Base-by-base conservation (phyloP, 1,139 yeast genomes). In the Debaryomycetaceae sp. region DNA sequence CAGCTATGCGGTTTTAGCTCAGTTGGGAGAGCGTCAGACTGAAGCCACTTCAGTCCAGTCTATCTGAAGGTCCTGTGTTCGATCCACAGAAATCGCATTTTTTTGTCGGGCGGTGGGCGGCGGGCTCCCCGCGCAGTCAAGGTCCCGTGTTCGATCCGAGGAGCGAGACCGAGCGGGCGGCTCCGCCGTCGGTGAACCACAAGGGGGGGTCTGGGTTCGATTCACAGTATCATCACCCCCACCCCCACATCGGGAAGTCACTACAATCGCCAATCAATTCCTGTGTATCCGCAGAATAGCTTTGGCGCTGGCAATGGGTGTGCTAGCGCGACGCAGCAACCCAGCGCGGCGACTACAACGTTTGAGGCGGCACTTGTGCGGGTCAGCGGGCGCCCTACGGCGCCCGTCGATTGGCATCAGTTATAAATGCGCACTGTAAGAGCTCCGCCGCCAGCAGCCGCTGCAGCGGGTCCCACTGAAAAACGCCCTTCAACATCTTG, bases 21-120 rank as follows among this genome's bases (percentile, higher is more conserved):
- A 65, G 71, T 65, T 61, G 71, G 72, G 71, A 65, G 71, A 65
- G 71, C 72, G 71, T 62, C 71, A 64, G 71, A 65, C 72, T 65
- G 72, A 65, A 65, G 72, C 21, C 7, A 50, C 51, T 49, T 50
- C 50, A 44, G 59, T 54, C 57, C 56, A 53, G 57, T 51, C 51
- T 49, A 65, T 65, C 71, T 65, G 71, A 61, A 65, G 71, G 72
- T 65, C 71, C 67, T 65, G 72, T 65, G 72, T 65, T 65, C 72
- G 71, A 65, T 65, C 72, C 72, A 65, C 72, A 62, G 67, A 62
- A 61, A 56, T 61, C 65, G 68, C 69, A 62, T 46, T 35, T 26
- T 39, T 46, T 51, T 53, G 48, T 40, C 29, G 25, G n/a, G n/a
- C n/a, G n/a, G n/a, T n/a, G n/a, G n/a, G n/a, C n/a, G n/a, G n/a